phyloP scores from a whole-genome alignment of 2,329 filamentous ascomycete genomes.

The Teratosphaeria nubilosa region DNA sequence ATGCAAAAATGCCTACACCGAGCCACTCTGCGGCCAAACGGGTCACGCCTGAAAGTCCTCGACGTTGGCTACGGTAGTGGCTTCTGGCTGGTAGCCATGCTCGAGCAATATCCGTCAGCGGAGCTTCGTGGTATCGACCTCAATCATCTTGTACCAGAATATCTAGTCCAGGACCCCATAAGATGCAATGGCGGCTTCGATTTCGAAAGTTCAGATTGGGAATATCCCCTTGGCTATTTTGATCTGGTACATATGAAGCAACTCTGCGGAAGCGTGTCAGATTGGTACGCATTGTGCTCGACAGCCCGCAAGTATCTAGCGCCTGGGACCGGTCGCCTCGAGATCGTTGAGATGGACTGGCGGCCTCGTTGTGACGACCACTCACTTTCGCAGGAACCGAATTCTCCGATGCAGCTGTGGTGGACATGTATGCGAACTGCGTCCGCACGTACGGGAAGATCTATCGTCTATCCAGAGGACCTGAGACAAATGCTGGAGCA shows the following conservation, averaged over 20 bases:
- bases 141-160: neutral
- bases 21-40: neutral
- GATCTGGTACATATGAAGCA: slow-evolving; percentile 78
- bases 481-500: neutral
- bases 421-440: neutral
- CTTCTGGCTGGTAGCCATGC: slow-evolving; percentile 84
- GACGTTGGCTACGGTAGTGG: slow-evolving; percentile 77
- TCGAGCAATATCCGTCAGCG: slow-evolving; percentile 44
- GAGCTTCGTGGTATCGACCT: slow-evolving; percentile 20
- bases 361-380: slow-evolving; percentile 1
- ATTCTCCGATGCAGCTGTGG: neutral
- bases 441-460: neutral
- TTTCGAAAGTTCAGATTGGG: slow-evolving; percentile 67
- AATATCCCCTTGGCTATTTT: slow-evolving; percentile 55
- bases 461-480: neutral
- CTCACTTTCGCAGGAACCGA: neutral
- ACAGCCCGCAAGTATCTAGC: slow-evolving; percentile 43
- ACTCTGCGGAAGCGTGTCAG: slow-evolving; percentile 65
- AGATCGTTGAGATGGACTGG: slow-evolving; percentile 4
- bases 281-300: slow-evolving; percentile 65
- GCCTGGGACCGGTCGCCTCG: neutral
- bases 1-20: slow-evolving; percentile 1
- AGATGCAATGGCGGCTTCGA: slow-evolving; percentile 3
- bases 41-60: slow-evolving; percentile 31
- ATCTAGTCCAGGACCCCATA: neutral